These are phyloP conservation scores for Boletus holoroseus DNA, from an alignment of 1,284 basidiomycete species.

Conservation along the genomic window DNA sequence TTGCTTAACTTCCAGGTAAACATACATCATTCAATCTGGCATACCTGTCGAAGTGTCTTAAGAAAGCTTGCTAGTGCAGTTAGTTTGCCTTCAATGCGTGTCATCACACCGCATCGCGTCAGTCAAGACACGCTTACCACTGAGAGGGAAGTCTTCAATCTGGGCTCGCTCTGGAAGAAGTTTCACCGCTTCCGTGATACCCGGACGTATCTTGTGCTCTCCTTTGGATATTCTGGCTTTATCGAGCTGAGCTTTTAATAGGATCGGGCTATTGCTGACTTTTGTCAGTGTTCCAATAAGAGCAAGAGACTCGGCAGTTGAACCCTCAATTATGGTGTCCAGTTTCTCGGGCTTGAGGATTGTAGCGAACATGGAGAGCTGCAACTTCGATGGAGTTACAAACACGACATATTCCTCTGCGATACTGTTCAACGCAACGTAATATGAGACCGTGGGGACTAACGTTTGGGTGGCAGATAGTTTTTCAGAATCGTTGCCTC, in stretches of 20 bases:
- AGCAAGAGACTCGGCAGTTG: conserved; percentile 77
- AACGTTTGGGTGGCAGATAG: conserved; percentile 88
- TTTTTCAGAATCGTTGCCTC: conserved; percentile 78
- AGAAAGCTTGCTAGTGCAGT: conserved; percentile 73
- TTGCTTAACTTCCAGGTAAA: conserved; percentile 6
- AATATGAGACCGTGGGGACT: conserved; percentile 22
- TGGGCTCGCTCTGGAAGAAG: conserved; percentile 61
- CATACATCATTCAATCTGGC: conserved; percentile 7
- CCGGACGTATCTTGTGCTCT: conserved; percentile 42
- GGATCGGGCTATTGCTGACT: conserved; percentile 88
- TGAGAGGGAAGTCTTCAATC: conserved; percentile 68
- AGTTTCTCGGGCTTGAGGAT: conserved; percentile 68
- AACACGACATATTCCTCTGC: conserved; percentile 93
- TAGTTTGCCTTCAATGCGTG: conserved; percentile 67
- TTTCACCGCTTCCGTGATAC: conserved; percentile 57
- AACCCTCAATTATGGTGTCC: conserved; percentile 59
- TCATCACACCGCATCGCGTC: background rate
- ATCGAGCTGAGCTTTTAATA: conserved; percentile 58
- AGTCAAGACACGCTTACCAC: conserved; percentile 47
- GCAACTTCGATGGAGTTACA: conserved; percentile 75
- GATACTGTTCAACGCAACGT: conserved; percentile 4
- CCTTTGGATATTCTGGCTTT: conserved; percentile 32
- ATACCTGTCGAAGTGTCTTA: conserved; percentile 54
- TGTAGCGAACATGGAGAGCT: conserved; percentile 74
- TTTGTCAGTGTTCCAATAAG: conserved; percentile 80